Evolutionary conservation across 768 basidiomycete genomes (phyloP).

Genomic region (Pleurotus giganteus): DNA sequence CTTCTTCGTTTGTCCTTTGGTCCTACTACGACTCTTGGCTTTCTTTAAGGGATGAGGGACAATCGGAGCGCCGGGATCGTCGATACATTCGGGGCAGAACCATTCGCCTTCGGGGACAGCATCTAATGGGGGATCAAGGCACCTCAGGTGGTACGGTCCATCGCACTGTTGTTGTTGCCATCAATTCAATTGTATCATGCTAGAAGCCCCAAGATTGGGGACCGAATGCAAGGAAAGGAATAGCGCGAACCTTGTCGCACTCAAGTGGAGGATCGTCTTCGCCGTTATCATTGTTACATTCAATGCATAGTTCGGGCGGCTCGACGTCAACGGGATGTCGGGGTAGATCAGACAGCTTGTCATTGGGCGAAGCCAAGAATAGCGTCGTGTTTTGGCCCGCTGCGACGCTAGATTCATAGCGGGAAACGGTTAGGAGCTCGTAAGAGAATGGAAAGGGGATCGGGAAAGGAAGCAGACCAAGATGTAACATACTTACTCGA

Average conservation of each 20-base stretch:
- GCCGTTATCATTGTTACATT: slow-evolving; percentile 68
- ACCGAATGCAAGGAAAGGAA: no score
- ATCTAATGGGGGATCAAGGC: slow-evolving; percentile 74
- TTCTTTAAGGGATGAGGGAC: slow-evolving; percentile 34
- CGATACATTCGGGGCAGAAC: slow-evolving; percentile 80
- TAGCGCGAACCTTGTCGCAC: slow-evolving; percentile 76
- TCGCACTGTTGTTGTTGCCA: no score
- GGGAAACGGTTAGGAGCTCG: neutral
- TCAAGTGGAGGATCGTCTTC: slow-evolving; percentile 76
- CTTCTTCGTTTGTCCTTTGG: slow-evolving; percentile 21
- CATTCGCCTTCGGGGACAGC: slow-evolving; percentile 87
- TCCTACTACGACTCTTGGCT: slow-evolving; percentile 16
- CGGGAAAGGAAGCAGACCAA: slow-evolving; percentile 25
- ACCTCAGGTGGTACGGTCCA: slow-evolving; percentile 79
- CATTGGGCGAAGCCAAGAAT: slow-evolving; percentile 75
- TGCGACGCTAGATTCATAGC: slow-evolving; percentile 66
- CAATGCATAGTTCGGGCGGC: slow-evolving; percentile 65
- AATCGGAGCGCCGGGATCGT: slow-evolving; percentile 55
- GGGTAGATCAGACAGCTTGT: slow-evolving; percentile 72
- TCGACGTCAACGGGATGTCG: slow-evolving; percentile 76
- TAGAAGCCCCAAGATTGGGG: no score
- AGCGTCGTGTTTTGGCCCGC: slow-evolving; percentile 86
- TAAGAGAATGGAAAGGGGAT: neutral
- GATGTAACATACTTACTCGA: no score
- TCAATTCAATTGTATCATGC: no score